A percentile compares a stretch with the other conserved stretches of the same genome.
Evolutionary conservation across 345 rosid genomes (phyloP).

Genomic region (Populus deltoides): DNA sequence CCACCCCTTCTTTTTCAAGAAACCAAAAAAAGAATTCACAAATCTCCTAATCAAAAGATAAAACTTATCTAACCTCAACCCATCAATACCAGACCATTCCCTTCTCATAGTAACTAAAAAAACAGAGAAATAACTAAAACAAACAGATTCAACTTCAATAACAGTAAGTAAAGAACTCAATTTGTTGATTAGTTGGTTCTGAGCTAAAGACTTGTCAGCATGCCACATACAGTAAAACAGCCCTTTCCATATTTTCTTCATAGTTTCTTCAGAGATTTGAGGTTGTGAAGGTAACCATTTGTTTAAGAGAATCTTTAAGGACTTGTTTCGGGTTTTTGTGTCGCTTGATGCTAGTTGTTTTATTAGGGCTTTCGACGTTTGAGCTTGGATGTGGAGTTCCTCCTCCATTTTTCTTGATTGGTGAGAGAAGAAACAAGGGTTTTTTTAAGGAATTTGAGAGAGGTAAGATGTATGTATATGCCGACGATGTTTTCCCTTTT

Average conservation of each 20-base stretch:
- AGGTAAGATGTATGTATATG: neutral
- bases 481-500: neutral
- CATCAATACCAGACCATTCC: conserved; percentile 89
- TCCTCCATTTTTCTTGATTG: neutral
- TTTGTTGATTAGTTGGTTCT: conserved; percentile 59
- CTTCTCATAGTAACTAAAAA: conserved; percentile 90
- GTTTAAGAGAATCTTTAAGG: conserved; percentile 51
- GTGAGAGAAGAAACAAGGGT: neutral
- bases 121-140: conserved; percentile 48
- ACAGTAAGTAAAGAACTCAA: conserved; percentile 50
- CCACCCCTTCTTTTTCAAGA: conserved; percentile 56
- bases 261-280: conserved; percentile 58
- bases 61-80: conserved; percentile 81
- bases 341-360: conserved; percentile 72
- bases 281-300: conserved; percentile 74
- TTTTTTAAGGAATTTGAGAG: neutral
- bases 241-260: conserved; percentile 94
- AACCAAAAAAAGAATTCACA: conserved; percentile 41
- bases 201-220: conserved; percentile 71
- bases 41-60: conserved; percentile 80
- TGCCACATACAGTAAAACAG: conserved; percentile 98
- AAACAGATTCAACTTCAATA: neutral
- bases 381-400: conserved; percentile 15
- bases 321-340: conserved; percentile 55
- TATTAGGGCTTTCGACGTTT: conserved; percentile 44